Percentiles rank a stretch among this genome's conserved stretches.
Evolutionary conservation across 225 moss, liverwort and hornwort species (phyloP).

Genomic region (Lunularia cruciata): DNA sequence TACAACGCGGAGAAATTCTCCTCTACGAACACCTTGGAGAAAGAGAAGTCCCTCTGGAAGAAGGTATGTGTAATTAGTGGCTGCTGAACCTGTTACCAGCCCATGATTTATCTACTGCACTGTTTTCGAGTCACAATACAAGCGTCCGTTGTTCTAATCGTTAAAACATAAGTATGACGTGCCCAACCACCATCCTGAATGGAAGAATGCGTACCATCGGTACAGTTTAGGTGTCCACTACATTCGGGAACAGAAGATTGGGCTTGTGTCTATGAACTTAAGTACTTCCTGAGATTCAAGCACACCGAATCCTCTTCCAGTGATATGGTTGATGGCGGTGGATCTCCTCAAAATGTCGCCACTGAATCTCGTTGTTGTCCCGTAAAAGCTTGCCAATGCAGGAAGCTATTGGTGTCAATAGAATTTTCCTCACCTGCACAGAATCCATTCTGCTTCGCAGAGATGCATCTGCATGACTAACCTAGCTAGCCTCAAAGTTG

Average conservation of each 20-base stretch:
- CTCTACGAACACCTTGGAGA: background rate
- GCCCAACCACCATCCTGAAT: background rate
- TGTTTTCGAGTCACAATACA: background rate
- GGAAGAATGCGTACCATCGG: background rate
- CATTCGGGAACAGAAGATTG: background rate
- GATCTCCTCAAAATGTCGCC: background rate
- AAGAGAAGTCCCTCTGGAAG: background rate
- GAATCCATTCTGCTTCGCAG: background rate
- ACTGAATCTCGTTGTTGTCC: background rate
- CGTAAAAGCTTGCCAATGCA: background rate
- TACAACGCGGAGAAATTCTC: background rate
- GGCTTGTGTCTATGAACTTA: background rate
- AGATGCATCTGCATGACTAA: background rate
- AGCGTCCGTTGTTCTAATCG: background rate
- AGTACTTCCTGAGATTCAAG: background rate
- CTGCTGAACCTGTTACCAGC: background rate
- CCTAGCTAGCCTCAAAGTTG: background rate
- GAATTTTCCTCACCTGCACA: background rate
- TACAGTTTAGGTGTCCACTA: background rate
- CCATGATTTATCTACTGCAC: conserved; percentile 3
- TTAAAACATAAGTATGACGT: background rate
- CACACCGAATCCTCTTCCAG: background rate
- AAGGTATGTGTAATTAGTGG: background rate
- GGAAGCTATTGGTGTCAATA: background rate
- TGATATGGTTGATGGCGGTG: background rate